A percentile compares a stretch with the other conserved stretches of the same genome.
Evolutionary conservation across 164 flowering plant genomes (phyloP).

Genomic region (Vitis labrusca): DNA sequence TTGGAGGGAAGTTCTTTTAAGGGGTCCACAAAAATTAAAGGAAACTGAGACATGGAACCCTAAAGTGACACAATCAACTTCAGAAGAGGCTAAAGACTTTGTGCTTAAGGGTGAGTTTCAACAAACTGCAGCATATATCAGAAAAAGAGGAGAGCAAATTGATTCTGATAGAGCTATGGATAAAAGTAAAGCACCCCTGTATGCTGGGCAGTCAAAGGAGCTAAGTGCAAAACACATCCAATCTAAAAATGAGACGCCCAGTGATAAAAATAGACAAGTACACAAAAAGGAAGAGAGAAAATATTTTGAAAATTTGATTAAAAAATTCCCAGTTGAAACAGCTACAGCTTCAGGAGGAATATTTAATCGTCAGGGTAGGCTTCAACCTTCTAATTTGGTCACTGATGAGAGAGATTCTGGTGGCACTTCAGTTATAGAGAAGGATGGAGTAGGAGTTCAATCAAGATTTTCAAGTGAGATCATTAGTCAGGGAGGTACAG

Average conservation of each 20-base stretch:
- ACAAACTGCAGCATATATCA: background rate
- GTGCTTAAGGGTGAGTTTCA: conserved; percentile 7
- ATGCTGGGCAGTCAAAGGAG: conserved; percentile 8
- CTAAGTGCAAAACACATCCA: conserved; percentile 3
- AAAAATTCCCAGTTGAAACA: conserved; percentile 16
- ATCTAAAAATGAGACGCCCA: conserved; percentile 2
- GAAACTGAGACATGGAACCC: conserved; percentile 15
- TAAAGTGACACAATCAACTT: conserved; percentile 4
- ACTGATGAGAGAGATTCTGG: conserved; percentile 7
- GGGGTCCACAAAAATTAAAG: conserved; percentile 4
- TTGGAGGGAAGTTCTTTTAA: conserved; percentile 14
- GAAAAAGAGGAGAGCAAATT: conserved; percentile 8
- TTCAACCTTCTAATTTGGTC: conserved; percentile 1
- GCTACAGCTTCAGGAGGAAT: conserved; percentile 21
- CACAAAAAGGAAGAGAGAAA: conserved; percentile 9
- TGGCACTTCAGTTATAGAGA: conserved; percentile 6
- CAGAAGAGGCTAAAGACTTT: background rate
- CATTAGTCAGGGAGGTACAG: conserved; percentile 14
- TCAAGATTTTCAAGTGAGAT: conserved; percentile 4
- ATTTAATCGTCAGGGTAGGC: conserved; percentile 5
- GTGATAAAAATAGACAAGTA: background rate
- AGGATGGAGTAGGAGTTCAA: conserved; percentile 10
- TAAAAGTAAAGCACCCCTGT: conserved; percentile 11
- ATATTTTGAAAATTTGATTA: conserved; percentile 11
- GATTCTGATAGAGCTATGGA: conserved; percentile 4